Conservation (phyloP, 2,329 filamentous ascomycete genomes). For the Venturiaceae sp. region DNA sequence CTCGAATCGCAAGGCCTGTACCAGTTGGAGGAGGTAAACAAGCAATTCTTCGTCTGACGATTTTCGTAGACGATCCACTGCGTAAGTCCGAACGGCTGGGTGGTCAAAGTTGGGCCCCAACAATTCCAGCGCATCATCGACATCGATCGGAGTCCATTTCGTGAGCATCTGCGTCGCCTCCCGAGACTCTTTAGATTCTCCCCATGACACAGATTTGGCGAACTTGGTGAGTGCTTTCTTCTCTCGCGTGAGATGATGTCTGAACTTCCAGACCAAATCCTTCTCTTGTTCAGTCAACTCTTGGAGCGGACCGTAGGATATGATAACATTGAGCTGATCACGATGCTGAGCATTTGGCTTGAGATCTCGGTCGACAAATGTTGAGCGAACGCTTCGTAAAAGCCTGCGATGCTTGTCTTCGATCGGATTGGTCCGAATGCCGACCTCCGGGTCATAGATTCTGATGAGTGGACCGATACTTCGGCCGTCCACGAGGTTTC, state of each 20-base stretch:
- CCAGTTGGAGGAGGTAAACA: slow-evolving; percentile 84
- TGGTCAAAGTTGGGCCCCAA: slow-evolving; percentile 90
- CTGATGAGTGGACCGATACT: slow-evolving; percentile 58
- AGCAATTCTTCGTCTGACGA: slow-evolving; percentile 87
- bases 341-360: slow-evolving; percentile 94
- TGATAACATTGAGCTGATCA: slow-evolving; percentile 76
- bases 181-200: slow-evolving; percentile 70
- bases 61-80: slow-evolving; percentile 83
- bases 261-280: slow-evolving; percentile 94
- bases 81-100: slow-evolving; percentile 78
- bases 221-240: slow-evolving; percentile 90
- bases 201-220: slow-evolving; percentile 95
- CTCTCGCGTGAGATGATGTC: slow-evolving; percentile 86
- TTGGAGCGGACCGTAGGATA: slow-evolving; percentile 88
- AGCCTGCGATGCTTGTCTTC: slow-evolving; percentile 90
- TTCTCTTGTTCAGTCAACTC: slow-evolving; percentile 83
- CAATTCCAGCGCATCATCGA: slow-evolving; percentile 91
- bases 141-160: slow-evolving; percentile 93
- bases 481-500: slow-evolving; percentile 41
- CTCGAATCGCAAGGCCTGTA: slow-evolving; percentile 93
- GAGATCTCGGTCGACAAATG: slow-evolving; percentile 87
- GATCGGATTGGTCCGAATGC: slow-evolving; percentile 80
- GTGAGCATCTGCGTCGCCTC: slow-evolving; percentile 84
- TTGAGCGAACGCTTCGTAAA: slow-evolving; percentile 84
- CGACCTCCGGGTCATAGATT: slow-evolving; percentile 90